Percentiles rank a stretch among this genome's conserved stretches.
Evolutionary conservation across 2,329 filamentous ascomycete genomes (phyloP).

Genomic region (Davidsoniella eucalypti): DNA sequence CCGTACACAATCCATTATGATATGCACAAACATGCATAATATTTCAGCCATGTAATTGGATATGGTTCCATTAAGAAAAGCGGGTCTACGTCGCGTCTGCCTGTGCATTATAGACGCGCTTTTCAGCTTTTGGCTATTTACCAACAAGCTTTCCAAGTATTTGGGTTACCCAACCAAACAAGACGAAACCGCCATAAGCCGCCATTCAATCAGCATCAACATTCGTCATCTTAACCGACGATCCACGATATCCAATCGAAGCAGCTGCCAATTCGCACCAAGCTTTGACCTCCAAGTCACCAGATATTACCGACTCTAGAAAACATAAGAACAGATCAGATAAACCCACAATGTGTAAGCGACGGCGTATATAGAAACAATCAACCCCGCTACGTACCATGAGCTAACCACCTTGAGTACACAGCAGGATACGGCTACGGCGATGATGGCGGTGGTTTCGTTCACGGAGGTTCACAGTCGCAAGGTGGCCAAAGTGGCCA

Average conservation of each 20-base stretch:
- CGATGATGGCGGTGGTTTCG: slow-evolving; percentile 46
- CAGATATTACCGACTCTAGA: neutral
- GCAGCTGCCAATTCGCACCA: too few species aligned
- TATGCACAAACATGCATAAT: neutral
- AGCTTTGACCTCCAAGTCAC: neutral
- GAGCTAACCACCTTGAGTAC: neutral
- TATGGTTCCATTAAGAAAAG: neutral
- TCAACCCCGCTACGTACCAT: neutral
- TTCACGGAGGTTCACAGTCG: slow-evolving; percentile 39
- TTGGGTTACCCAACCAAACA: too few species aligned
- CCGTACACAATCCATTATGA: too few species aligned
- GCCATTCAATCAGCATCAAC: too few species aligned
- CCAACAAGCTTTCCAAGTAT: too few species aligned
- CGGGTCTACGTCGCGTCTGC: neutral
- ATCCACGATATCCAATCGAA: too few species aligned
- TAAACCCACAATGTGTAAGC: neutral
- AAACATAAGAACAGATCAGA: neutral
- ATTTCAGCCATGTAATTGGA: neutral
- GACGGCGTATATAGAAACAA: neutral
- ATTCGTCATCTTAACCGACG: too few species aligned
- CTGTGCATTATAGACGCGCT: neutral
- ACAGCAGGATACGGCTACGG: slow-evolving; percentile 26
- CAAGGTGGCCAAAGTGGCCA: slow-evolving; percentile 36
- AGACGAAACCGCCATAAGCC: too few species aligned
- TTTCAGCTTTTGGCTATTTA: neutral